Base-by-base conservation (phyloP, 2,329 filamentous ascomycete species). In the Hymenotorrendiella dingleyae region DNA sequence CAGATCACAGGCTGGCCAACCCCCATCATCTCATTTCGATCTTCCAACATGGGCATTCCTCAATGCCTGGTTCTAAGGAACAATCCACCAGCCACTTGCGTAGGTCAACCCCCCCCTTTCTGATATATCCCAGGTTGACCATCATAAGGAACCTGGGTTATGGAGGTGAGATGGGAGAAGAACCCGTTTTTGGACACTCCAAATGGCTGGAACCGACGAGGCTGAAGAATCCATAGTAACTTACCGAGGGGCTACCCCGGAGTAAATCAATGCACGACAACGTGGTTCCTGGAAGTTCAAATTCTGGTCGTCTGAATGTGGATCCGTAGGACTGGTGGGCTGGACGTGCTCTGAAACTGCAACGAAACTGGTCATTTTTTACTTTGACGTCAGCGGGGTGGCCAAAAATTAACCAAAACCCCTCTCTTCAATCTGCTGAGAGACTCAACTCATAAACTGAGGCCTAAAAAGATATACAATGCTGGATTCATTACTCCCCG, bases 201-300 rank as follows among this genome's bases (percentile, higher is more conserved):
- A 39, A 37, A 50, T 44, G 46, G 44, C 46, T 46, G 39, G 45
- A 14, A 21, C n/a, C n/a, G n/a, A n/a, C n/a, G n/a, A n/a, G n/a
- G n/a, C n/a, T 7, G 30, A 40, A 24, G 21, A 36, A 24, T 32
- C 12, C n/a, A 19, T 11, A 22, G 16, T 26, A 14, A 28, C 12
- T 21, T 7, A 6, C 37, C 23, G 27, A 49, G 40, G 53, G 47
- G 36, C 30, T 34, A 51, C 42, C 50, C 46, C 38, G 23, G 43
- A 14, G 47, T 26, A 49, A 43, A 53, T 52, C 46, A 50, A 55
- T 54, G 50, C 49, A 49, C 17, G 44, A 33, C 45, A 44, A 43
- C 43, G 45, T 49, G 43, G 32, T 19, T 21, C 6, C 19, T 8
- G 9, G 32, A 20, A 21, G 20, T n/a, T 34, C 17, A 20, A n/a